phyloP scores from a whole-genome alignment of 2,329 filamentous ascomycete genomes.

The Calonectria pseudoturangicola region DNA sequence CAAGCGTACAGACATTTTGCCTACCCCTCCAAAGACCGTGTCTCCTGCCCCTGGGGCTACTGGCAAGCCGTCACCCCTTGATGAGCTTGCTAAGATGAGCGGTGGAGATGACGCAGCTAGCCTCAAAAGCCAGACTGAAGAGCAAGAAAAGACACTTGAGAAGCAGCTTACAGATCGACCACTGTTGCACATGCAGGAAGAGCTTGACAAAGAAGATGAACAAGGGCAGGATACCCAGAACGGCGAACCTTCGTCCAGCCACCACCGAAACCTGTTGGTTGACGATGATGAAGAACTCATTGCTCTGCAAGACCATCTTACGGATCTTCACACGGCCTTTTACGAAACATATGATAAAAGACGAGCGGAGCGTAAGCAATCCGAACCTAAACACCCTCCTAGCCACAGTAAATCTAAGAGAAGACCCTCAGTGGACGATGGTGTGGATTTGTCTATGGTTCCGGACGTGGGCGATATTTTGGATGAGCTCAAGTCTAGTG shows the following conservation, averaged over 20 bases:
- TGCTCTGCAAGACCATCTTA: constrained; percentile 84
- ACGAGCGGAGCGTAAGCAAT: constrained; percentile 59
- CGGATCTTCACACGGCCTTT: constrained; percentile 84
- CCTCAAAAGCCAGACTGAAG: constrained; percentile 84
- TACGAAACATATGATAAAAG: constrained; percentile 87
- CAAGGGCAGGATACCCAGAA: constrained; percentile 52
- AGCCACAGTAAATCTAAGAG: constrained; percentile 58
- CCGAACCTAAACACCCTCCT: constrained; percentile 59
- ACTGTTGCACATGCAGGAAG: constrained; percentile 92
- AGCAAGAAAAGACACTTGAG: constrained; percentile 90
- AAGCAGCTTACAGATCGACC: constrained; percentile 93
- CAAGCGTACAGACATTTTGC: constrained; percentile 77
- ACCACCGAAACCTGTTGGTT: constrained; percentile 82
- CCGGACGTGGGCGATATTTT: constrained; percentile 93
- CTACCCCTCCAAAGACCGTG: constrained; percentile 53
- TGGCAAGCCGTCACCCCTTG: constrained; percentile 71
- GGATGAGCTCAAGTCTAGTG: constrained; percentile 84
- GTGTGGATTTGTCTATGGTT: constrained; percentile 71
- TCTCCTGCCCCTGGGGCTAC: constrained; percentile 39
- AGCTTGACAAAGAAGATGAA: constrained; percentile 86
- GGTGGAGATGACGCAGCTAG: constrained; percentile 80
- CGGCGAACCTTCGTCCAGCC: constrained; percentile 56
- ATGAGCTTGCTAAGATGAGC: constrained; percentile 85
- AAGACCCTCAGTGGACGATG: constrained; percentile 61
- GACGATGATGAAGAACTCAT: constrained; percentile 91